These are phyloP conservation scores for Chlorella variabilis DNA, from an alignment of 163 green algal species.

Conservation along the genomic window DNA sequence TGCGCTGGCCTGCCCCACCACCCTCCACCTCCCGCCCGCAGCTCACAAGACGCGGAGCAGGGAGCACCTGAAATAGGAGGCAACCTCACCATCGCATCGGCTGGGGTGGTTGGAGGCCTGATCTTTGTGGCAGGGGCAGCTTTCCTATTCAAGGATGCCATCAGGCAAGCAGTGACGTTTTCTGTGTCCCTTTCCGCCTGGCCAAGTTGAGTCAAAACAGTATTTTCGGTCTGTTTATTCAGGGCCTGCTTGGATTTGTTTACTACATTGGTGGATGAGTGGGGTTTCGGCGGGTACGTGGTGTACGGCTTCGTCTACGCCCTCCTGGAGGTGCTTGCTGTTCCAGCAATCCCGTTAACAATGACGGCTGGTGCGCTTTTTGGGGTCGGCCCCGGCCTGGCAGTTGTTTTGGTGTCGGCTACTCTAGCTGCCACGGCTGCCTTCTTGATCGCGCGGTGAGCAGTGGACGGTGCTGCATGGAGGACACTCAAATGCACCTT, in stretches of 20 bases:
- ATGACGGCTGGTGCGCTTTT: slow-evolving; percentile 96
- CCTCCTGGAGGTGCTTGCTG: slow-evolving; percentile 76
- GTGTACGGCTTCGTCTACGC: slow-evolving; percentile 84
- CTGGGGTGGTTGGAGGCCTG: no score
- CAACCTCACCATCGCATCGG: no score
- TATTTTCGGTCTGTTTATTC: no score
- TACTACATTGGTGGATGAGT: slow-evolving; percentile 78
- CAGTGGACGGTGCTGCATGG: neutral
- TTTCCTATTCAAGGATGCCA: no score
- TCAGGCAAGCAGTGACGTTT: no score
- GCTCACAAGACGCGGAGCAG: no score
- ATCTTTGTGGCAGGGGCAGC: no score
- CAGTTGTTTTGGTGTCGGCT: slow-evolving; percentile 64
- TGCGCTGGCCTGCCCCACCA: no score
- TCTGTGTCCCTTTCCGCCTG: no score
- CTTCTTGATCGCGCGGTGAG: slow-evolving; percentile 94
- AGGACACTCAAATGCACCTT: neutral
- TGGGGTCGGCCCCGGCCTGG: slow-evolving; percentile 67
- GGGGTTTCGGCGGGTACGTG: slow-evolving; percentile 76
- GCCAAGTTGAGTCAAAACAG: no score
- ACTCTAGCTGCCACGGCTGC: slow-evolving; percentile 84
- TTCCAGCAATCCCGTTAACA: slow-evolving; percentile 95
- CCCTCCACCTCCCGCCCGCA: no score
- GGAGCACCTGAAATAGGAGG: no score
- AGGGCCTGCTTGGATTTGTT: slow-evolving; percentile 66